Percentiles rank a stretch among this genome's conserved stretches.
Conservation (phyloP, 1,284 basidiomycete genomes). For the Ceratorhiza oryzae-sativae region DNA sequence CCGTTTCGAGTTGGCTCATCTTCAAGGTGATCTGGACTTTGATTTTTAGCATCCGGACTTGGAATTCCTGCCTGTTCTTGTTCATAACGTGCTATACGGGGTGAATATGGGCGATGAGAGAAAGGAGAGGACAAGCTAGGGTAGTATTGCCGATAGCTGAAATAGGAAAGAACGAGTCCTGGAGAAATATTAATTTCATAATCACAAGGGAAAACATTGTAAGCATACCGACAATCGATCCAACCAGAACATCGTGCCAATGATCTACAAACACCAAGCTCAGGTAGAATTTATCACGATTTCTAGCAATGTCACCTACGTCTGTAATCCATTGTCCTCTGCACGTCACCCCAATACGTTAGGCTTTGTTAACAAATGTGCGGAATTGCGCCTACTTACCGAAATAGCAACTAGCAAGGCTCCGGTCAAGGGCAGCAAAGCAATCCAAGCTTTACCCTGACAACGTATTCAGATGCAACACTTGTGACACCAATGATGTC, state of each 20-base stretch:
- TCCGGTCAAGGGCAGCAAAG: slow-evolving; percentile 76
- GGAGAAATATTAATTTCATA: background rate
- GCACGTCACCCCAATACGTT: background rate
- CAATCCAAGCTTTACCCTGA: slow-evolving; percentile 81
- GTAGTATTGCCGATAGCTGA: slow-evolving; percentile 84
- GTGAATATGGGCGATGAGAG: slow-evolving; percentile 57
- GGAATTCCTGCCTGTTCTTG: slow-evolving; percentile 21
- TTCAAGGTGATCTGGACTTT: background rate
- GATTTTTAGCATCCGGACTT: background rate
- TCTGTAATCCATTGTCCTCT: slow-evolving; percentile 84
- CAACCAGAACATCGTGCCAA: slow-evolving; percentile 88
- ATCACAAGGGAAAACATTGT: background rate
- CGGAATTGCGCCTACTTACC: slow-evolving; percentile 3
- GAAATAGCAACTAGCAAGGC: slow-evolving; percentile 89
- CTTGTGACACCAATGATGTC: background rate
- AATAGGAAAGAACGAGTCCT: slow-evolving; percentile 72
- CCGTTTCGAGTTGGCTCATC: background rate
- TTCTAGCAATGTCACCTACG: slow-evolving; percentile 58
- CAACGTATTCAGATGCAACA: background rate
- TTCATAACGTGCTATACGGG: slow-evolving; percentile 25
- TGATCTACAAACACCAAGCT: slow-evolving; percentile 64
- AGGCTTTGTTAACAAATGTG: no score
- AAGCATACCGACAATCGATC: slow-evolving; percentile 65
- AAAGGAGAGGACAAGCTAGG: slow-evolving; percentile 64
- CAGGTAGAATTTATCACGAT: no score